Conservation (phyloP, 495 filamentous ascomycete genomes). For the Annulohypoxylon maeteangense region DNA sequence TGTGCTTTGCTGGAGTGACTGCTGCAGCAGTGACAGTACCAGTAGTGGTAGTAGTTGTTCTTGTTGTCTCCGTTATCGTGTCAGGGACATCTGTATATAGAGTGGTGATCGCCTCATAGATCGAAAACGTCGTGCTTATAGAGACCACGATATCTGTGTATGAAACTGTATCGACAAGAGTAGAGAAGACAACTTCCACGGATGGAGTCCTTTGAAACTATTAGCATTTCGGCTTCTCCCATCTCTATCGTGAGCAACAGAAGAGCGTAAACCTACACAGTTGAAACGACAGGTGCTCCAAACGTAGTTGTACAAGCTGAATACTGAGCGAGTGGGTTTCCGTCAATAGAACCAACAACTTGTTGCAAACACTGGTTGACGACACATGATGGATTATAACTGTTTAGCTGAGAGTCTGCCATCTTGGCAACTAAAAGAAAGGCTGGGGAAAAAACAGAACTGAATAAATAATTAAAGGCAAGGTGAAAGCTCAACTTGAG, state of each 20-base stretch:
- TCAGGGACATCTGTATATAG: not conserved
- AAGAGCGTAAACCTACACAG: not conserved
- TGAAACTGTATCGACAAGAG: not conserved
- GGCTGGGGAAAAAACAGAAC: not conserved
- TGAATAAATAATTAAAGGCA: not conserved
- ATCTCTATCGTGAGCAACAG: not conserved
- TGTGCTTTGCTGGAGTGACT: not conserved
- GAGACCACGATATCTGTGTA: slow-evolving; percentile 7
- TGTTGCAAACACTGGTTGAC: not conserved
- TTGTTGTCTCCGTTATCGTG: not conserved
- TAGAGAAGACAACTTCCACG: not conserved
- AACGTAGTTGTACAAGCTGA: not conserved
- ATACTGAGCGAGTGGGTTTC: not conserved
- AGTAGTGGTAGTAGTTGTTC: not conserved
- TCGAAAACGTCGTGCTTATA: not conserved
- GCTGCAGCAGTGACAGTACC: not conserved
- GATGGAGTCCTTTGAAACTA: not conserved
- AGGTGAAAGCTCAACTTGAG: not conserved
- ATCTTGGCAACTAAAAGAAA: not conserved
- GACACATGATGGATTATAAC: not conserved
- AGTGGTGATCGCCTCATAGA: not conserved
- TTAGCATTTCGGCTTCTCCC: not conserved
- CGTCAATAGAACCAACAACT: slow-evolving; percentile 2
- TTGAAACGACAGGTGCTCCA: not conserved
- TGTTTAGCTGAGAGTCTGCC: not conserved